These are phyloP conservation scores for Cyberlindnera petersonii DNA, from an alignment of 805 yeast genomes.

Conservation along the genomic window DNA sequence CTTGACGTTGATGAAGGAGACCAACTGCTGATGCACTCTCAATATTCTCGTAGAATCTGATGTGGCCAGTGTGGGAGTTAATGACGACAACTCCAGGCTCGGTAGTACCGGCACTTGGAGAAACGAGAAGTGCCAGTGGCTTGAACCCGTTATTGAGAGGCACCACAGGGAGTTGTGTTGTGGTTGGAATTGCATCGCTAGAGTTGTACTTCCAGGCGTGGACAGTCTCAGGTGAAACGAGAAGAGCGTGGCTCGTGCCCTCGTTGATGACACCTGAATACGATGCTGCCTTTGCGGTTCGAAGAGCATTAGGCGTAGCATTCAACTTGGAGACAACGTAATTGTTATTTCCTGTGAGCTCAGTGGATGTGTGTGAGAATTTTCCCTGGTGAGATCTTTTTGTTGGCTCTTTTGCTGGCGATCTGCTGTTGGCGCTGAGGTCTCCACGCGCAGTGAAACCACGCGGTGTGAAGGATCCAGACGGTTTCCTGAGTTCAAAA, in stretches of 20 bases:
- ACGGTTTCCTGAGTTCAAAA: slow-evolving; percentile 4
- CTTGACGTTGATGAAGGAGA: slow-evolving; percentile 40
- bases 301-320: slow-evolving; percentile 42
- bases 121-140: slow-evolving; percentile 56
- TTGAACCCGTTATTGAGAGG: slow-evolving; percentile 29
- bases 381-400: slow-evolving; percentile 18
- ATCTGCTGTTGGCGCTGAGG: slow-evolving; percentile 1
- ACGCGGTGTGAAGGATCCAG: slow-evolving; percentile 12
- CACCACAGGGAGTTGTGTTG: slow-evolving; percentile 44
- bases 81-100: slow-evolving; percentile 72
- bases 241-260: slow-evolving; percentile 27
- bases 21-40: slow-evolving; percentile 67
- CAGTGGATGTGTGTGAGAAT: slow-evolving; percentile 33
- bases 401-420: slow-evolving; percentile 8
- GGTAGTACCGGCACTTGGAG: slow-evolving; percentile 47
- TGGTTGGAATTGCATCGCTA: slow-evolving; percentile 54
- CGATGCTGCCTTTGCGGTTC: background rate
- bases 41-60: slow-evolving; percentile 71
- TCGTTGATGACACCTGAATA: slow-evolving; percentile 31
- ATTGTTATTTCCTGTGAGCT: slow-evolving; percentile 54
- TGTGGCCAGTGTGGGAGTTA: slow-evolving; percentile 52
- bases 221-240: slow-evolving; percentile 39
- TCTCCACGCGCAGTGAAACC: slow-evolving; percentile 11
- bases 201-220: slow-evolving; percentile 69
- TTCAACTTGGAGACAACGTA: slow-evolving; percentile 56